Evolutionary conservation across 2,329 filamentous ascomycete genomes (phyloP).

Genomic region (Clonostachys chloroleuca): DNA sequence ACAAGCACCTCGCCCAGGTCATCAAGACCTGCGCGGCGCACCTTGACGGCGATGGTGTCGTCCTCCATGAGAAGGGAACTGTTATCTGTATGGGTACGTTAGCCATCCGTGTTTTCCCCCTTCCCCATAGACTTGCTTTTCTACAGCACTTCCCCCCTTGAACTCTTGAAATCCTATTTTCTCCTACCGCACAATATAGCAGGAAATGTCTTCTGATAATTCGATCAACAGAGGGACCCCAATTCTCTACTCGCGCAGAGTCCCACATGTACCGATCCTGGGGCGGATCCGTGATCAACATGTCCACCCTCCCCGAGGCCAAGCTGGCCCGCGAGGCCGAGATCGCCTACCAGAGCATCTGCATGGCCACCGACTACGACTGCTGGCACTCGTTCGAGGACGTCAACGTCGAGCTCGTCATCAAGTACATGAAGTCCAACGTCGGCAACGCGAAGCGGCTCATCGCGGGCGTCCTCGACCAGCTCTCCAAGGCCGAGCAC

Average conservation of each 20-base stretch:
- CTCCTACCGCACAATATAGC: neutral
- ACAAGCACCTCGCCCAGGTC: conserved; percentile 69
- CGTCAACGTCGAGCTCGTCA: conserved; percentile 95
- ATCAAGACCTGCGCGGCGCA: conserved; percentile 71
- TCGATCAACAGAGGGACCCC: conserved; percentile 71
- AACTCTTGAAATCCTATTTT: neutral
- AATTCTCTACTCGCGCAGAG: conserved; percentile 95
- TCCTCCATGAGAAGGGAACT: conserved; percentile 78
- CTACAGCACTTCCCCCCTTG: neutral
- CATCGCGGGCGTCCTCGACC: conserved; percentile 82
- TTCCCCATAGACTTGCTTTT: neutral
- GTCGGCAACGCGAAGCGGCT: conserved; percentile 80
- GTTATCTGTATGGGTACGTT: conserved; percentile 89
- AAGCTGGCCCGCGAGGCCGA: conserved; percentile 96
- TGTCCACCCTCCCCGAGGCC: conserved; percentile 91
- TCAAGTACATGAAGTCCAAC: conserved; percentile 94
- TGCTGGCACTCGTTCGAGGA: conserved; percentile 86
- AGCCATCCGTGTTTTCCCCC: neutral
- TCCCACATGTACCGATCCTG: conserved; percentile 91
- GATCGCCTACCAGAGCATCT: conserved; percentile 96
- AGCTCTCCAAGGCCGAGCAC: conserved; percentile 75
- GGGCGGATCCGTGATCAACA: conserved; percentile 96
- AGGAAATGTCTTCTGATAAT: neutral
- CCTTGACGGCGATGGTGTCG: conserved; percentile 79
- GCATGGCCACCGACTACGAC: conserved; percentile 99